Evolutionary conservation across 2,329 filamentous ascomycete species (phyloP).

Genomic region (Ophiocordyceps robertsii): DNA sequence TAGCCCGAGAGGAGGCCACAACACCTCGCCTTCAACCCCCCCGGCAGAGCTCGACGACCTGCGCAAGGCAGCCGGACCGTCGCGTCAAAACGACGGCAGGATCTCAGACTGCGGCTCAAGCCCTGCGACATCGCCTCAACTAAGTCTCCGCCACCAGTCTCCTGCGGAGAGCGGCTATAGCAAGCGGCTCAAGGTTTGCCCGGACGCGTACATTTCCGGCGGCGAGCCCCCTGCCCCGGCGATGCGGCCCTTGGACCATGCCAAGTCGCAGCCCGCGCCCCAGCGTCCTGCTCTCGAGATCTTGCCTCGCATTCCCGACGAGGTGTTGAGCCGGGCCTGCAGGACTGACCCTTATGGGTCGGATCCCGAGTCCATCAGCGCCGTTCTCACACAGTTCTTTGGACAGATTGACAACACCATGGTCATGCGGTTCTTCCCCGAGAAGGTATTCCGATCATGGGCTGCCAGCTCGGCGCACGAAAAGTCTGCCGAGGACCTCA

Average conservation of each 20-base stretch:
- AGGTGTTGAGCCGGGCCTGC: conserved; percentile 35
- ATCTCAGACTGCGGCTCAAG: conserved; percentile 29
- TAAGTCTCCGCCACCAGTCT: conserved; percentile 16
- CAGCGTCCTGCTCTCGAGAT: conserved; percentile 24
- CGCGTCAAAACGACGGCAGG: conserved; percentile 21
- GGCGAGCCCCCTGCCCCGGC: conserved; percentile 17
- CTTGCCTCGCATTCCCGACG: conserved; percentile 31
- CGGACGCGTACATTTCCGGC: conserved; percentile 28
- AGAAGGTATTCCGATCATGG: conserved; percentile 25
- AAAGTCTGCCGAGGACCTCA: conserved; percentile 28
- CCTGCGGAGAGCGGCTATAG: conserved; percentile 22
- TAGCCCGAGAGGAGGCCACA: conserved; percentile 45
- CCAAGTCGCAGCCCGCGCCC: conserved; percentile 22
- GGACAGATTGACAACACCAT: conserved; percentile 26
- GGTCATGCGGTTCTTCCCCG: conserved; percentile 27
- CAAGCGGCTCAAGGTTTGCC: conserved; percentile 36
- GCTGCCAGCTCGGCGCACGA: conserved; percentile 18
- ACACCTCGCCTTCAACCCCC: conserved; percentile 39
- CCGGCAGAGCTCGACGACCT: conserved; percentile 35
- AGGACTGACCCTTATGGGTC: conserved; percentile 33
- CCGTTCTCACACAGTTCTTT: conserved; percentile 27
- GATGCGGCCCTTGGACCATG: conserved; percentile 19
- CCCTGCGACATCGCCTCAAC: conserved; percentile 34
- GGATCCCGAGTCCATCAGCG: conserved; percentile 25
- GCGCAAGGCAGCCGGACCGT: conserved; percentile 19